A percentile compares a stretch with the other conserved stretches of the same genome.
Evolutionary conservation across 2,329 filamentous ascomycete genomes (phyloP).

Genomic region (Juglanconis sp.): DNA sequence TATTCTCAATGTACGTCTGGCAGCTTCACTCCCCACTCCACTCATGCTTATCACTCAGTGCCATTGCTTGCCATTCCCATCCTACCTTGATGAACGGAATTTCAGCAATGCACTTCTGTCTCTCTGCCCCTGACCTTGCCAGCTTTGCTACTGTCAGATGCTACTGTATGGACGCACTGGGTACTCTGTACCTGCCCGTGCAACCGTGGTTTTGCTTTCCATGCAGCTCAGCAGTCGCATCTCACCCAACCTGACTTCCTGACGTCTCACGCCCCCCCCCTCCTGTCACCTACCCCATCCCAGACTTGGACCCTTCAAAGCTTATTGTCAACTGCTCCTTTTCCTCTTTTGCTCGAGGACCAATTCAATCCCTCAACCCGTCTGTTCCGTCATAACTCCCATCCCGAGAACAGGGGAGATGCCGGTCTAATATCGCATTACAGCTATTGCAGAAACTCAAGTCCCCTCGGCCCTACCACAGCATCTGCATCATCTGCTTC

Average conservation of each 20-base stretch:
- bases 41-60: neutral
- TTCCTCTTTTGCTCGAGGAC: neutral
- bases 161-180: neutral
- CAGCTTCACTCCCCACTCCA: neutral
- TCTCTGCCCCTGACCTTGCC: neutral
- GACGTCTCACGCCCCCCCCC: neutral
- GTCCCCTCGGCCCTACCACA: conserved; percentile 5
- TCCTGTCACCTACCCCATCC: neutral
- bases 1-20: neutral
- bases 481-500: neutral
- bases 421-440: conserved; percentile 12
- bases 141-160: neutral
- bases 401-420: conserved; percentile 5
- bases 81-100: neutral
- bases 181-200: too few relatives aligned
- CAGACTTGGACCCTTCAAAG: neutral
- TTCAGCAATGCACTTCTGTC: neutral
- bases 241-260: too few relatives aligned
- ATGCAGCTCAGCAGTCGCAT: neutral
- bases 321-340: neutral
- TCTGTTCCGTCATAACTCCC: neutral
- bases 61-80: neutral
- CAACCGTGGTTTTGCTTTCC: neutral
- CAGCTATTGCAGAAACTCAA: neutral
- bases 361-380: neutral